These are phyloP conservation scores for Dispira parvispora DNA, from an alignment of 192 early-diverging fungal genomes.

Conservation along the genomic window DNA sequence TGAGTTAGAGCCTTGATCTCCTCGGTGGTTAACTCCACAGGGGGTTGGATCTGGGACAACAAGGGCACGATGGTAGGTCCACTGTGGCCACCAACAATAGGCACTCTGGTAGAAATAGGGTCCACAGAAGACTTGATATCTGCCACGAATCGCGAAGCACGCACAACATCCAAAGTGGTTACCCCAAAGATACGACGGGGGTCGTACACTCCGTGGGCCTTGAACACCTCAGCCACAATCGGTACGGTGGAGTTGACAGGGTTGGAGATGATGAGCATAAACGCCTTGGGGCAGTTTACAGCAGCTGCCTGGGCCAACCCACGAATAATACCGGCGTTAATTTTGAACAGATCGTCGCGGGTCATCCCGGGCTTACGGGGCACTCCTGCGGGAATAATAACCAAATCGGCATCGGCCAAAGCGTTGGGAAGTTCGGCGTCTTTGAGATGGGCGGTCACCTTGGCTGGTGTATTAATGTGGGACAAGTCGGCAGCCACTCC, in stretches of 20 bases:
- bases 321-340: conserved; percentile 89
- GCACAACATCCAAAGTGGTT: conserved; percentile 92
- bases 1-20: conserved; percentile 81
- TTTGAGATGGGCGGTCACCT: conserved; percentile 57
- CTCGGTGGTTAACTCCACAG: conserved; percentile 56
- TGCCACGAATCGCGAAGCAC: conserved; percentile 86
- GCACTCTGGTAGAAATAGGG: conserved; percentile 56
- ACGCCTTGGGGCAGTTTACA: conserved; percentile 64
- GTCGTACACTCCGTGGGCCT: conserved; percentile 74
- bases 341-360: conserved; percentile 96
- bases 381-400: conserved; percentile 92
- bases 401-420: conserved; percentile 41
- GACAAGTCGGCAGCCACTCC: conserved; percentile 90
- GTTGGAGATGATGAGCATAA: conserved; percentile 82
- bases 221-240: conserved; percentile 80
- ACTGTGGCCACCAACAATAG: conserved; percentile 91
- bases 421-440: conserved; percentile 45
- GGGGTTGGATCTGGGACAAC: conserved; percentile 52
- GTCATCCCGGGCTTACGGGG: conserved; percentile 99
- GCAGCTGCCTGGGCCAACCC: conserved; percentile 66
- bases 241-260: conserved; percentile 95
- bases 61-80: conserved; percentile 95
- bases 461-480: conserved; percentile 74
- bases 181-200: conserved; percentile 76
- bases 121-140: conserved; percentile 49